Conservation (phyloP, 257 asterid species). For the Nicotiana noctiflora region DNA sequence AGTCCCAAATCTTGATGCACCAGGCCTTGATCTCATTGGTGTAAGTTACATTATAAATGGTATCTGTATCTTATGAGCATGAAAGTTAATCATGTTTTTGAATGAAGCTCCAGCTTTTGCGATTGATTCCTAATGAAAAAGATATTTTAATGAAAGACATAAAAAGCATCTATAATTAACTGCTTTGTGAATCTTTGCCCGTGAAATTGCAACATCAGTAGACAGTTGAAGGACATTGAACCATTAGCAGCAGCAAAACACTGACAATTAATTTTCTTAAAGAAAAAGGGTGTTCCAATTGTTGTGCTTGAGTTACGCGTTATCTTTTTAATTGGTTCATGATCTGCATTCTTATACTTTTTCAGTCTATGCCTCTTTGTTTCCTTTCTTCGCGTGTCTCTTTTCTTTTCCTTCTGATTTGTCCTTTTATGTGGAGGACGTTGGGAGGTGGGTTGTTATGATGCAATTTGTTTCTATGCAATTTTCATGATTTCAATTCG, state of each 20-base stretch:
- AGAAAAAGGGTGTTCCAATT: neutral
- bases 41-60: constrained; percentile 38
- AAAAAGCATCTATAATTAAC: neutral
- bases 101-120: neutral
- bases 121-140: neutral
- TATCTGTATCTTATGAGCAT: neutral
- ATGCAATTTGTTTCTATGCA: neutral
- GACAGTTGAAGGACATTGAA: neutral
- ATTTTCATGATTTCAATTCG: neutral
- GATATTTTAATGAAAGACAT: neutral
- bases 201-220: neutral
- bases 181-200: neutral
- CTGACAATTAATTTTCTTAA: neutral
- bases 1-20: constrained; percentile 67
- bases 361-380: neutral
- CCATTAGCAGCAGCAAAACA: neutral
- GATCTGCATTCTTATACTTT: neutral
- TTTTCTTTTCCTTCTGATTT: neutral
- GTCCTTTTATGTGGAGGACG: neutral
- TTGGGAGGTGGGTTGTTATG: neutral
- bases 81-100: neutral
- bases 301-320: neutral
- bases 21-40: constrained; percentile 75
- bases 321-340: neutral
- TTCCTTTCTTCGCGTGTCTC: neutral